These are phyloP conservation scores for Bidens hawaiensis DNA, from an alignment of 140 eudicot species.

Conservation along the genomic window DNA sequence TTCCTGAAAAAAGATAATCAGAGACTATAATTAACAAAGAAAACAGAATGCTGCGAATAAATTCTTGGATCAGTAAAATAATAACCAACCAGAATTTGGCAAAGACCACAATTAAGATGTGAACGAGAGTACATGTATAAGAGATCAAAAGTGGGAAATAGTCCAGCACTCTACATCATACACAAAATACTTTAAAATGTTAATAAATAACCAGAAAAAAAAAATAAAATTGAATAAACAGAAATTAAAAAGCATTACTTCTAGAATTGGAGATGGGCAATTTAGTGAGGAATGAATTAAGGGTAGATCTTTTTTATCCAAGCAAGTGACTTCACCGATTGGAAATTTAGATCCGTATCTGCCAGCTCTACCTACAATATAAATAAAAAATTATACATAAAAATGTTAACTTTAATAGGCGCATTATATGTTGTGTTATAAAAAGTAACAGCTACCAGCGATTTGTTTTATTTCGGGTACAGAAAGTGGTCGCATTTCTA, in stretches of 20 bases:
- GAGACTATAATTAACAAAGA: background rate
- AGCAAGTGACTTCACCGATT: constrained; percentile 91
- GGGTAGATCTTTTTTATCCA: constrained; percentile 57
- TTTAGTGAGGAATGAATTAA: constrained; percentile 68
- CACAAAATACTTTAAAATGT: background rate
- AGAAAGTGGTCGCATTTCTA: constrained; percentile 63
- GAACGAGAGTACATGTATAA: constrained; percentile 78
- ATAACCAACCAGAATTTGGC: constrained; percentile 79
- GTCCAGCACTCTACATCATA: constrained; percentile 78
- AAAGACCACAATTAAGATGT: constrained; percentile 56
- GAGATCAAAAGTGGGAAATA: constrained; percentile 85
- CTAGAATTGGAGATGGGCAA: constrained; percentile 77
- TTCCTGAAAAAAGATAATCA: constrained; percentile 39
- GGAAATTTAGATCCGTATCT: constrained; percentile 86
- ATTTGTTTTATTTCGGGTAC: constrained; percentile 94
- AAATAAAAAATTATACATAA: background rate
- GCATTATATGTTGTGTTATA: constrained; percentile 7
- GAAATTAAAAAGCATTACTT: constrained; percentile 37
- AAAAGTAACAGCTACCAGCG: constrained; percentile 49
- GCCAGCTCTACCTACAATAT: constrained; percentile 87
- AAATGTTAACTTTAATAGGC: too few species aligned
- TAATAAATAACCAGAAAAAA: background rate
- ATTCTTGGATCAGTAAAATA: background rate
- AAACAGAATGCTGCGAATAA: background rate
- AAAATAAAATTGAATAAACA: background rate